Percentiles rank a stretch among this genome's conserved stretches.
Evolutionary conservation across 108 stramenopile genomes (phyloP).

Genomic region (Phaeodactylum tricornutum): DNA sequence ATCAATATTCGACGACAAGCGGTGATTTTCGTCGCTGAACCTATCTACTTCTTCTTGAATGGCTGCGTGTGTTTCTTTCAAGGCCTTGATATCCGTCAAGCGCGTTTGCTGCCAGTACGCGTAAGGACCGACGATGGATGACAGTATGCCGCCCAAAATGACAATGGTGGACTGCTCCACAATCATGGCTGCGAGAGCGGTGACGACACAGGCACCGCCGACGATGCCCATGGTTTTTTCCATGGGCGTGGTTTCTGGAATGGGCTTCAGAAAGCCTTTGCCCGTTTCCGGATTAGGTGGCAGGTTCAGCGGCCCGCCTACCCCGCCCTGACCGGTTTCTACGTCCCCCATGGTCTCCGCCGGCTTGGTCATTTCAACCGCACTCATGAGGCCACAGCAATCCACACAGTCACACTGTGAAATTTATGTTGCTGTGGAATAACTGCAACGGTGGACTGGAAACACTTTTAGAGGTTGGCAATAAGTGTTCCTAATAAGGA

Average conservation of each 20-base stretch:
- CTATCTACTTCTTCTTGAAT: slow-evolving; percentile 47
- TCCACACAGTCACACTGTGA: too few relatives aligned
- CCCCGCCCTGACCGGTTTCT: slow-evolving; percentile 5
- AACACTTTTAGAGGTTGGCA: too few relatives aligned
- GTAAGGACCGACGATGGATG: slow-evolving; percentile 51
- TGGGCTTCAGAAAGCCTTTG: slow-evolving; percentile 33
- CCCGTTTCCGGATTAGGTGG: slow-evolving; percentile 18
- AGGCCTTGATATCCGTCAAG: slow-evolving; percentile 52
- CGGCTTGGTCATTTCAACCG: slow-evolving; percentile 3
- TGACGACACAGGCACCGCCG: slow-evolving; percentile 32
- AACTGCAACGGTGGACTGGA: too few relatives aligned
- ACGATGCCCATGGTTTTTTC: slow-evolving; percentile 37
- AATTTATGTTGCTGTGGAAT: too few relatives aligned
- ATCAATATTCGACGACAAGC: slow-evolving; percentile 37
- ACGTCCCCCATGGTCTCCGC: slow-evolving; percentile 3
- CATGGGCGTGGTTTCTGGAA: slow-evolving; percentile 39
- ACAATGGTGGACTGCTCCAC: slow-evolving; percentile 33
- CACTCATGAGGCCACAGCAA: too few relatives aligned
- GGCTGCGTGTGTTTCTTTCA: slow-evolving; percentile 48
- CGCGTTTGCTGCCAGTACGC: slow-evolving; percentile 67
- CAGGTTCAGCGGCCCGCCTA: slow-evolving; percentile 9
- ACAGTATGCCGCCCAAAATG: slow-evolving; percentile 40
- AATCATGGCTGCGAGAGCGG: slow-evolving; percentile 46
- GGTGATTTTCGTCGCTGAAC: slow-evolving; percentile 36
- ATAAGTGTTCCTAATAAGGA: too few relatives aligned